phyloP scores from a whole-genome alignment of 2,329 filamentous ascomycete genomes.

The Pseudopithomyces chartarum region DNA sequence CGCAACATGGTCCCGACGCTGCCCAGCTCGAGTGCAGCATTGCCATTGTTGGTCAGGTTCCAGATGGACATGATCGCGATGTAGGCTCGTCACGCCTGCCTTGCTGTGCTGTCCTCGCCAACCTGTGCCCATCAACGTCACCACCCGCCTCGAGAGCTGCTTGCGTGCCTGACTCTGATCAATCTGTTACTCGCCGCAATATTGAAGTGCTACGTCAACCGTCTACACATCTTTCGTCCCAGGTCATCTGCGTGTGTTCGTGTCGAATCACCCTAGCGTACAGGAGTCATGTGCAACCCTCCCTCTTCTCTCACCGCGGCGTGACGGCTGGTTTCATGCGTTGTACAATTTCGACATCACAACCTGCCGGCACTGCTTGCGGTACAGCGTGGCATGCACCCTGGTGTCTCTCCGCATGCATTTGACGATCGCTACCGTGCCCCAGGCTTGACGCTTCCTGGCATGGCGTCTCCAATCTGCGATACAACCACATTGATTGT shows the following conservation, averaged over 20 bases:
- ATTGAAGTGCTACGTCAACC: slow-evolving; percentile 33
- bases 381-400: slow-evolving; percentile 16
- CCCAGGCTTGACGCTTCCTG: slow-evolving; percentile 9
- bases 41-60: slow-evolving; percentile 37
- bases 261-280: slow-evolving; percentile 41
- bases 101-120: slow-evolving; percentile 1
- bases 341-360: slow-evolving; percentile 43
- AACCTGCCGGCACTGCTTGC: slow-evolving; percentile 20
- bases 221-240: slow-evolving; percentile 33
- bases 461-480: slow-evolving; percentile 3
- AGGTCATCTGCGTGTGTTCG: slow-evolving; percentile 39
- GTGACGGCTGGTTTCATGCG: slow-evolving; percentile 46
- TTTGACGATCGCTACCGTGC: slow-evolving; percentile 15
- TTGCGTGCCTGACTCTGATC: slow-evolving; percentile 13
- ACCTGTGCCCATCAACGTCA: not conserved
- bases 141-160: slow-evolving; percentile 20
- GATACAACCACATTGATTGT: not conserved
- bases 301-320: slow-evolving; percentile 31
- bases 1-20: not conserved
- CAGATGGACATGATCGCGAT: slow-evolving; percentile 6
- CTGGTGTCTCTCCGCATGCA: slow-evolving; percentile 8
- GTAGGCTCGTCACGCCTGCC: slow-evolving; percentile 15
- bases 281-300: slow-evolving; percentile 44
- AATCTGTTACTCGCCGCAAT: slow-evolving; percentile 15
- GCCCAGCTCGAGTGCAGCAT: slow-evolving; percentile 8